These are phyloP conservation scores for Hordeum marinum DNA, from an alignment of 176 grass and related monocot genomes.

Conservation along the genomic window DNA sequence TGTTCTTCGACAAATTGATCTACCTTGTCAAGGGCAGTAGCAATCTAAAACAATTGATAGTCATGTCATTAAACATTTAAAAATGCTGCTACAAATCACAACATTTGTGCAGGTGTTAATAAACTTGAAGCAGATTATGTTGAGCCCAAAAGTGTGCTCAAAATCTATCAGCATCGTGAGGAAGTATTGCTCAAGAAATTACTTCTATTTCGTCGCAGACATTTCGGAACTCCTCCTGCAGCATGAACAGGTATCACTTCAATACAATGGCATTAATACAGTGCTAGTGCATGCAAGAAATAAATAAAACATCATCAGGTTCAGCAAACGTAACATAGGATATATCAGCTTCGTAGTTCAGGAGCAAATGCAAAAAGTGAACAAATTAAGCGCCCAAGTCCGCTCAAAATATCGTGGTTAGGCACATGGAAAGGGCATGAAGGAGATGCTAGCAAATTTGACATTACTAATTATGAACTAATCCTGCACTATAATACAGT, in stretches of 20 bases:
- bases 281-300: not conserved
- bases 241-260: slow-evolving; percentile 11
- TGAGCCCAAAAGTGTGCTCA: not conserved
- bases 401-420: slow-evolving; percentile 10
- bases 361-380: not conserved
- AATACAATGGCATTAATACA: not conserved
- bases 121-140: not conserved
- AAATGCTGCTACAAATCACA: not conserved
- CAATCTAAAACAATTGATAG: slow-evolving; percentile 33
- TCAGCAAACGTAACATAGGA: not conserved
- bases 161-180: not conserved
- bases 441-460: not conserved
- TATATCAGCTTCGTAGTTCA: not conserved
- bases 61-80: not conserved
- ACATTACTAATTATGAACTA: not conserved
- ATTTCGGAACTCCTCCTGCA: slow-evolving; percentile 59
- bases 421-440: not conserved
- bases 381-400: not conserved
- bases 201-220: slow-evolving; percentile 49
- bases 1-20: slow-evolving; percentile 51
- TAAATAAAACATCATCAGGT: not conserved
- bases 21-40: slow-evolving; percentile 36
- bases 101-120: not conserved
- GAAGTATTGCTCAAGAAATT: not conserved
- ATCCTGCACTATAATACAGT: not conserved